Conservation (phyloP, 2,329 filamentous ascomycete species). For the Paracorniculantispora psalliotae region DNA sequence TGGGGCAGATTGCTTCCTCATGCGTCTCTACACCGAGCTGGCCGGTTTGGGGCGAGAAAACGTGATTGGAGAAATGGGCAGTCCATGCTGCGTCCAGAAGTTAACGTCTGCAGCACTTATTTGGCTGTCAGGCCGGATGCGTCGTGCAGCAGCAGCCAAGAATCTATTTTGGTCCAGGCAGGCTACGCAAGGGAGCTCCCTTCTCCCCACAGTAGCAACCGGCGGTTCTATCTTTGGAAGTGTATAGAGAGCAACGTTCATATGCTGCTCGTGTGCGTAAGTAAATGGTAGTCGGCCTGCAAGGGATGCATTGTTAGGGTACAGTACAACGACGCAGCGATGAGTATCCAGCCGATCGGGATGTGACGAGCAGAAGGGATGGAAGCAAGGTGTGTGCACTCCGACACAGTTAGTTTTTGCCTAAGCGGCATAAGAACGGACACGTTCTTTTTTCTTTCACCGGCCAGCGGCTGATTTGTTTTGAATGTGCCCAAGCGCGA, state of each 20-base stretch:
- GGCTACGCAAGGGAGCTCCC: background rate
- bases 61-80: no score
- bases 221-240: background rate
- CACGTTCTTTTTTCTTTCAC: conserved; percentile 3
- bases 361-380: background rate
- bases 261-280: background rate
- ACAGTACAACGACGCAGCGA: background rate
- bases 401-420: background rate
- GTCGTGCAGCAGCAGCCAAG: no score
- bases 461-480: background rate
- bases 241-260: background rate
- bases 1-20: background rate
- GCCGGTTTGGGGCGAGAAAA: no score
- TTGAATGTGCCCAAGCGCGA: conserved; percentile 5
- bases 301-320: background rate
- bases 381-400: conserved; percentile 3
- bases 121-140: no score
- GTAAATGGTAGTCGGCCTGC: background rate
- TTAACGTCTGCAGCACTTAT: no score
- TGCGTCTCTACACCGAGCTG: no score
- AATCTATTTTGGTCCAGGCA: no score
- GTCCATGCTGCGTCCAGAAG: no score
- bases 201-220: background rate
- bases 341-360: background rate
- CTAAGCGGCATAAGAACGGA: background rate